Conservation (phyloP, 495 filamentous ascomycete species). For the Penicillium canariense region DNA sequence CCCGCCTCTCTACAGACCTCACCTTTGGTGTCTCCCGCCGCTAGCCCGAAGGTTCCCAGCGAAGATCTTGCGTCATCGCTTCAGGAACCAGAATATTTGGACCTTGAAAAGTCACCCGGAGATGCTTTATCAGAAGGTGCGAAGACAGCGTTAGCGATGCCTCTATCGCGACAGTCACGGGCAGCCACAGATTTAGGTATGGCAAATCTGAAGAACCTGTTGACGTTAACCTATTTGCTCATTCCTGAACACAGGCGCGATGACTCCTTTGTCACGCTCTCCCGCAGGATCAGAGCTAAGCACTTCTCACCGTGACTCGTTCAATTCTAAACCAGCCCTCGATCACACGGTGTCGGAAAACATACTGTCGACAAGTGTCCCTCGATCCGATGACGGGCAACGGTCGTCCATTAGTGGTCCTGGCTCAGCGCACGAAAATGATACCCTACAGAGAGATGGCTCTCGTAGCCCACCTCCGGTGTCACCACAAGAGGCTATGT, state of each 20-base stretch:
- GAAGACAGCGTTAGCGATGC: constrained; percentile 21
- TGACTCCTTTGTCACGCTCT: constrained; percentile 64
- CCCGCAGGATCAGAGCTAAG: constrained; percentile 51
- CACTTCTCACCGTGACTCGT: constrained; percentile 26
- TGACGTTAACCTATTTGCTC: not conserved
- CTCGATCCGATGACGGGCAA: constrained; percentile 7
- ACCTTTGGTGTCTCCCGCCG: constrained; percentile 81
- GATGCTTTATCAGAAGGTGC: constrained; percentile 28
- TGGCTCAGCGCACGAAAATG: constrained; percentile 3
- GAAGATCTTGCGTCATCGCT: constrained; percentile 57
- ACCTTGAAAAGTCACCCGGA: constrained; percentile 51
- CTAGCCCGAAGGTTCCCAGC: constrained; percentile 65
- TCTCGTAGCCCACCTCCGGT: constrained; percentile 76
- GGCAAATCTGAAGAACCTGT: not conserved
- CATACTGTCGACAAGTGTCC: constrained; percentile 31
- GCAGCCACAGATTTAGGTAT: constrained; percentile 53
- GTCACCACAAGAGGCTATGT: constrained; percentile 71
- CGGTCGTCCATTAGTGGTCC: constrained; percentile 1
- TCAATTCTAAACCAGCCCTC: constrained; percentile 33
- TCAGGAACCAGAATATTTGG: constrained; percentile 80
- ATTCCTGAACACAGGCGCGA: constrained; percentile 42
- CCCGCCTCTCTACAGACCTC: constrained; percentile 91
- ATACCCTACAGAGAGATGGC: constrained; percentile 21
- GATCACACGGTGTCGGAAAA: constrained; percentile 56
- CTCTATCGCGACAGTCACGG: constrained; percentile 43